A percentile compares a stretch with the other conserved stretches of the same genome.
Conservation (phyloP, 2,329 filamentous ascomycete species). For the Xylariaceae sp. region DNA sequence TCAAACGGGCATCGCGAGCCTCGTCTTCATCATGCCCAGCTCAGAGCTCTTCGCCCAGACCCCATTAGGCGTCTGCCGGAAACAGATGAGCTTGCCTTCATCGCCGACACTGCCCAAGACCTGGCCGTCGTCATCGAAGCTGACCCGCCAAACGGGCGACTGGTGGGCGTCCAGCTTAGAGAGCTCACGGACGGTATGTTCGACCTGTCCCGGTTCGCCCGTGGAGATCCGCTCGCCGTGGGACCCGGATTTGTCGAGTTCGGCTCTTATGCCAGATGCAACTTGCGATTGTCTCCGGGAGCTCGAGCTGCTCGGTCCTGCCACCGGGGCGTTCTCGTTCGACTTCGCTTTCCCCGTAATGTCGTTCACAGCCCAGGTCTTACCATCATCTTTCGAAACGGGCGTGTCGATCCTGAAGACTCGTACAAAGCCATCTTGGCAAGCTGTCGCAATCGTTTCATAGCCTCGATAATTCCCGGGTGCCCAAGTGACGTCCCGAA, state of each 20-base stretch:
- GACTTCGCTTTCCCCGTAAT: slow-evolving; percentile 37
- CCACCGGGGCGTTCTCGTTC: slow-evolving; percentile 4
- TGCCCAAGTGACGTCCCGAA: slow-evolving; percentile 88
- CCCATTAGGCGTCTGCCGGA: slow-evolving; percentile 56
- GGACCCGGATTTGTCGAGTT: slow-evolving; percentile 47
- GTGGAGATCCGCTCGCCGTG: slow-evolving; percentile 49
- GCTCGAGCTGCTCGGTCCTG: slow-evolving; percentile 9
- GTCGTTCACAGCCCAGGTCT: slow-evolving; percentile 47
- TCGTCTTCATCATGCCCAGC: slow-evolving; percentile 54
- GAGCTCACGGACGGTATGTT: slow-evolving; percentile 59
- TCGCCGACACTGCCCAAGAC: slow-evolving; percentile 73
- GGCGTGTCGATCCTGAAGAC: slow-evolving; percentile 78
- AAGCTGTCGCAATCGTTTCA: slow-evolving; percentile 86
- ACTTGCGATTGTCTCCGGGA: slow-evolving; percentile 30
- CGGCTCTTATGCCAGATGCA: slow-evolving; percentile 49
- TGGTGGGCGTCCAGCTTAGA: slow-evolving; percentile 64
- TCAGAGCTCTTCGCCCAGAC: slow-evolving; percentile 59
- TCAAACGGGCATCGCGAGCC: slow-evolving; percentile 37
- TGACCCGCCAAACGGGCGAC: slow-evolving; percentile 71
- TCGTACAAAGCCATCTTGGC: slow-evolving; percentile 83
- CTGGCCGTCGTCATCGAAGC: slow-evolving; percentile 67
- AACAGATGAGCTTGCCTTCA: slow-evolving; percentile 63
- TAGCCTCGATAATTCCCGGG: slow-evolving; percentile 86
- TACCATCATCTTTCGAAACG: slow-evolving; percentile 42
- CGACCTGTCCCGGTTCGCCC: slow-evolving; percentile 61